A percentile compares a stretch with the other conserved stretches of the same genome.
Conservation (phyloP, 305 asterid genomes). For the Solanum hybrid region DNA sequence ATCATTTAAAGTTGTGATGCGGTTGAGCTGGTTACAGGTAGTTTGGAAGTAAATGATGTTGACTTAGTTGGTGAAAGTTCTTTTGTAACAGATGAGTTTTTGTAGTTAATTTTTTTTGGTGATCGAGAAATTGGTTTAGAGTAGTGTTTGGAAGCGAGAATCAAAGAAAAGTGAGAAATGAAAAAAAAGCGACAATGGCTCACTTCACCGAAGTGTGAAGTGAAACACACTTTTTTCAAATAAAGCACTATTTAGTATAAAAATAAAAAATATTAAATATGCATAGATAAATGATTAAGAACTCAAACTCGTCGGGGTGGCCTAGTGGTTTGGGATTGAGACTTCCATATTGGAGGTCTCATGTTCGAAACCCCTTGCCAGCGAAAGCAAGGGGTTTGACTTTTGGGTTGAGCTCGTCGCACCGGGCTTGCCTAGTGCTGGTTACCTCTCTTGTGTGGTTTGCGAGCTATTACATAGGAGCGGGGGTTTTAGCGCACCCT, state of each 20-base stretch:
- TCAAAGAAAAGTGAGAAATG: not conserved
- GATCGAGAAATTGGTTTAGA: not conserved
- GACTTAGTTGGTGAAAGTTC: not conserved
- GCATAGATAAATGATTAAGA: not conserved
- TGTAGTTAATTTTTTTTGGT: not conserved
- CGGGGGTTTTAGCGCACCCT: not conserved
- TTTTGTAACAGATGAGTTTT: not conserved
- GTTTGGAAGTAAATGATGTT: constrained; percentile 1
- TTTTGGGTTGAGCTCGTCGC: not conserved
- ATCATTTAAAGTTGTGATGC: not conserved
- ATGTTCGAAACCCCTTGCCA: not conserved
- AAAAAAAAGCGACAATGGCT: not conserved
- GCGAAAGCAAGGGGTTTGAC: not conserved
- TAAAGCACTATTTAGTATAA: not conserved
- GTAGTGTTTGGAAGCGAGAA: not conserved
- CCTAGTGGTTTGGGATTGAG: not conserved
- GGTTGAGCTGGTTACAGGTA: not conserved
- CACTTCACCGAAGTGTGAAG: not conserved
- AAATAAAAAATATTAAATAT: too few species aligned
- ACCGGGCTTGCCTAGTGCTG: not conserved
- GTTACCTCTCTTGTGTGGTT: not conserved
- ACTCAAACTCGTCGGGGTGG: not conserved
- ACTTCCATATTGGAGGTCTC: not conserved
- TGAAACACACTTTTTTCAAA: not conserved
- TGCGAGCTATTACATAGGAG: not conserved